Evolutionary conservation across 2,329 filamentous ascomycete genomes (phyloP), one percentile per base, ranked within the genome.

Genomic region (Claviceps fusiformis): DNA sequence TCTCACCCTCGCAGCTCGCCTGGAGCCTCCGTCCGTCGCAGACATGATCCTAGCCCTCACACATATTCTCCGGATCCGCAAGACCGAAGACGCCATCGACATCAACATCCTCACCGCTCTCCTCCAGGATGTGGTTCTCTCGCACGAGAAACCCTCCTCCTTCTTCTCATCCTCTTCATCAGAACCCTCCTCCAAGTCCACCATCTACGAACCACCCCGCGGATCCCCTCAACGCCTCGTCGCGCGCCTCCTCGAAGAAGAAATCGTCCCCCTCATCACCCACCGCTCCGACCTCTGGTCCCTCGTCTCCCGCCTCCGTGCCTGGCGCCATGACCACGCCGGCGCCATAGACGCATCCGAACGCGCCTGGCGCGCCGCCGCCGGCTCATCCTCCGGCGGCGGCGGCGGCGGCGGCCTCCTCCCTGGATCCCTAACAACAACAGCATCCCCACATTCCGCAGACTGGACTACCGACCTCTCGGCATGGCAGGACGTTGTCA

Each of bases 251-350:
- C 67, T 97, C 5, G 89, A 96, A 62, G 77, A 82, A 27, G 74
- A 81, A 15, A 72, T 98, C 29, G 79, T 86, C 0, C 92, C 93
- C 0, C 76, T 97, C 3, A 95, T 97, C 65, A 98, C 93, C 0
- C 75, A 78, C 31, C 85, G 87, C 2, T 79, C 85, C 0, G 79
- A 83, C 31, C 80, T 95, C 1, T 97, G 91, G 89, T 75, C 79
- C 1, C 72, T 95, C 0, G 75, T 95, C 0, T 78, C 84, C 0
- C 81, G 83, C 5, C 74, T 95, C 17, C 82, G 88, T 5, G 75
- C 85, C 15, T 96, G 89, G 82, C 79, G 83, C 8, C 71, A 80
- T 3, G 85, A 87, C 54, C 87, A 85, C 1, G 71, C 73, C 0
- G 83, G 83, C 1, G 88, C 91, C 5, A 75, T 97, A 1, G 86